phyloP scores from a whole-genome alignment of 805 yeast genomes.

The Candida arabinofermentans region DNA sequence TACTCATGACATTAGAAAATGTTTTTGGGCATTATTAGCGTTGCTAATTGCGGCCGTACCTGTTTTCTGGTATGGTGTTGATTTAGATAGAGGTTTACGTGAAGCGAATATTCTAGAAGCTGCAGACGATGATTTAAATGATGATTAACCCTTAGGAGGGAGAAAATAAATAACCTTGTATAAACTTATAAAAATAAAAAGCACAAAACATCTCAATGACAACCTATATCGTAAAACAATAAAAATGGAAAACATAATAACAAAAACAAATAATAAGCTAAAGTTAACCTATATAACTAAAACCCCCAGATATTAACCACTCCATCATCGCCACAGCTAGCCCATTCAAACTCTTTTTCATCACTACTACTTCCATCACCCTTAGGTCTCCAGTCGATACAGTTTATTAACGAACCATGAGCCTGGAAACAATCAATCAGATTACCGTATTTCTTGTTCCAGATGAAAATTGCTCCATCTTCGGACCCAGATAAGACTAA shows the following conservation, averaged over 20 bases:
- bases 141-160: conserved; percentile 8
- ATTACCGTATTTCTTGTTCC: conserved; percentile 73
- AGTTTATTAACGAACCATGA: conserved; percentile 65
- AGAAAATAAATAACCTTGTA: too few relatives aligned
- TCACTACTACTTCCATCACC: conserved; percentile 25
- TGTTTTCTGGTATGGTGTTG: conserved; percentile 43
- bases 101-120: conserved; percentile 22
- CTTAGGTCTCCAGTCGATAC: conserved; percentile 65
- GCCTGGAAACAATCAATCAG: conserved; percentile 58
- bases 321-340: conserved; percentile 82
- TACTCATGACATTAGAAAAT: conserved; percentile 70
- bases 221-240: too few relatives aligned
- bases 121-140: conserved; percentile 26
- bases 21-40: conserved; percentile 59
- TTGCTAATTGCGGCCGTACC: conserved; percentile 55
- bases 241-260: too few relatives aligned
- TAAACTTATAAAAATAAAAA: too few relatives aligned
- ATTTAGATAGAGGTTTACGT: conserved; percentile 57
- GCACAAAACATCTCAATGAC: too few relatives aligned
- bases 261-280: too few relatives aligned
- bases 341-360: conserved; percentile 39
- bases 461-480: conserved; percentile 71
- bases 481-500: conserved; percentile 79
- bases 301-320: conserved; percentile 58
- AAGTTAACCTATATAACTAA: background rate